Conservation (phyloP, 805 yeast species). For the Zygosaccharomyces rouxii region DNA sequence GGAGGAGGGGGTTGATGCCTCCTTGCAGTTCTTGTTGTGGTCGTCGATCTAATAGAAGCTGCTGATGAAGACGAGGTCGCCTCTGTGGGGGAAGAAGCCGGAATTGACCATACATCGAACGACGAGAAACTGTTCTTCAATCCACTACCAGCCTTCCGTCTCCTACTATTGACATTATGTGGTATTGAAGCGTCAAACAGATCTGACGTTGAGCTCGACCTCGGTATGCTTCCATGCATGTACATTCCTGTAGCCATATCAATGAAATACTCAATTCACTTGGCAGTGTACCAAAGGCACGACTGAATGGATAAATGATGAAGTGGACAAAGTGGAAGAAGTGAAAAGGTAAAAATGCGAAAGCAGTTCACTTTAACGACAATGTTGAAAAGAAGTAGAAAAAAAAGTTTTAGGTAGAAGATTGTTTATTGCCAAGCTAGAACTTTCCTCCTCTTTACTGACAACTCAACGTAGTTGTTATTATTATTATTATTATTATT, state of each 20-base stretch:
- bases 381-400: not conserved
- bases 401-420: not conserved
- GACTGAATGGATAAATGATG: not conserved
- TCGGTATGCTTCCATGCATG: constrained; percentile 16
- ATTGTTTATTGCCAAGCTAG: not conserved
- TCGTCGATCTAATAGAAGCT: not conserved
- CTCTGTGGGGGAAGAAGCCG: not conserved
- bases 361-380: too few relatives aligned
- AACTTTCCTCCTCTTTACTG: not conserved
- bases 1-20: not conserved
- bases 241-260: not conserved
- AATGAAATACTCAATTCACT: not conserved
- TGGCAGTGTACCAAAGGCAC: too few relatives aligned
- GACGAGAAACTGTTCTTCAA: constrained; percentile 9
- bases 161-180: constrained; percentile 3
- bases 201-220: constrained; percentile 27
- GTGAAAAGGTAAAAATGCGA: not conserved
- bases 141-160: constrained; percentile 5
- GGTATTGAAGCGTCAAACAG: constrained; percentile 17
- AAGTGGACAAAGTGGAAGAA: not conserved
- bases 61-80: not conserved
- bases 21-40: not conserved
- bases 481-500: not conserved
- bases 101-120: not conserved
- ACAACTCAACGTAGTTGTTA: not conserved